Base-by-base conservation (phyloP, 306 rosid genomes). In the Dryas octopetala region DNA sequence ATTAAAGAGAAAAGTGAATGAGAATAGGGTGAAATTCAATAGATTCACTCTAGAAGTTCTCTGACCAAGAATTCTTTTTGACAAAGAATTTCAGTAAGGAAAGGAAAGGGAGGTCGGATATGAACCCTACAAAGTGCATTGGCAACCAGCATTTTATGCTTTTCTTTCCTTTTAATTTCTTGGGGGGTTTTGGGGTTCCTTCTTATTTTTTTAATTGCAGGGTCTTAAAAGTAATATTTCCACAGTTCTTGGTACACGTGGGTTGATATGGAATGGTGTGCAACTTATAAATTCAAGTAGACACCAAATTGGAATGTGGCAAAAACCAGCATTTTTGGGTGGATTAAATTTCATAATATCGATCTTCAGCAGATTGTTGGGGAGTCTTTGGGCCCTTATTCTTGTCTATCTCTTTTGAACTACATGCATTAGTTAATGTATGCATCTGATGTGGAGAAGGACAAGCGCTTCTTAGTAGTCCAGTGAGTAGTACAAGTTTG, bases 1-100 rank as follows among this genome's bases (percentile, higher is more conserved):
- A 10, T 5, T 43, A 41, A 65, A 70, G 28, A 32, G 46, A 71
- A 75, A 76, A 54, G 74, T n/a, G 16, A 76, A 68, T 28, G 69
- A 45, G 9, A 75, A 48, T 44, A 73, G 0, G 57, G 52, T 71
- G 23, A 38, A 52, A 60, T 44, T 17, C 17, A 14, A 51, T 54
- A 41, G 76, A 61, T 77, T 71, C 74, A 62, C 41, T 54, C 13
- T 75, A 12, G 38, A 46, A 66, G 7, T 48, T 62, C 53, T 70
- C 50, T 76, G 49, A 72, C 63, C 76, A 74, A 59, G 38, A 32
- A 32, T 2, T 14, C 76, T 79, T 70, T 70, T 82, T 66, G 67
- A 10, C 54, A 73, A 76, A 73, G 58, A 48, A 49, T 6, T 3
- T 51, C 6, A 40, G 38, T 13, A 64, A 12, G 47, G 11, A 53